Evolutionary conservation across 1,284 basidiomycete species (phyloP).

Genomic region (Sparassis latifolia): DNA sequence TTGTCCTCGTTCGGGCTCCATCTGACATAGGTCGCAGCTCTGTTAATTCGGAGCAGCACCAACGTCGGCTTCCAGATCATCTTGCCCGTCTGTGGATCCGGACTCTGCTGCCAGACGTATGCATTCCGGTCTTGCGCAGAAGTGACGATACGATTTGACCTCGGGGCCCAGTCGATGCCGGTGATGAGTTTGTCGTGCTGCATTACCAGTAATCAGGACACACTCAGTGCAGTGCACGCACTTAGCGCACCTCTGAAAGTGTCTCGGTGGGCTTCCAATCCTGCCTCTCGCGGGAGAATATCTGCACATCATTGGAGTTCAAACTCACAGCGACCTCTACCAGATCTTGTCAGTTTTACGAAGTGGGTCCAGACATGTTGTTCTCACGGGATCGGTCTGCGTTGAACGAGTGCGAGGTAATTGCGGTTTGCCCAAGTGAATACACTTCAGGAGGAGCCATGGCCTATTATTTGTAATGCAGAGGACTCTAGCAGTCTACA

Average conservation of each 20-base stretch:
- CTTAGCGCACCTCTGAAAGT: slow-evolving; percentile 68
- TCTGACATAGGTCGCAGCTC: slow-evolving; percentile 91
- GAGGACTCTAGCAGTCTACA: slow-evolving; percentile 82
- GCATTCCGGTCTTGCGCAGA: slow-evolving; percentile 98
- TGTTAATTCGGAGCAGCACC: slow-evolving; percentile 92
- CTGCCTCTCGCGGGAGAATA: slow-evolving; percentile 62
- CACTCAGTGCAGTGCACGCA: background rate
- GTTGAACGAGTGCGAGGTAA: slow-evolving; percentile 92
- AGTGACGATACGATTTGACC: slow-evolving; percentile 95
- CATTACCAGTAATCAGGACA: background rate
- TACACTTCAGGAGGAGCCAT: slow-evolving; percentile 79
- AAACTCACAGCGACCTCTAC: slow-evolving; percentile 90
- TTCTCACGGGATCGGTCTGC: slow-evolving; percentile 79
- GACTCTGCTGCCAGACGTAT: slow-evolving; percentile 92
- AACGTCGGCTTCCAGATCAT: slow-evolving; percentile 92
- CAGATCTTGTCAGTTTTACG: slow-evolving; percentile 6
- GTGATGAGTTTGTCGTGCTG: slow-evolving; percentile 99
- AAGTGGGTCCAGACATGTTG: slow-evolving; percentile 2
- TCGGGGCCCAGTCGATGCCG: slow-evolving; percentile 97
- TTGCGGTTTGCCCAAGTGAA: slow-evolving; percentile 74
- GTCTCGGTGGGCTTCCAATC: slow-evolving; percentile 80
- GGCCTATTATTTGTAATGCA: slow-evolving; percentile 12
- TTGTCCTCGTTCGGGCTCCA: slow-evolving; percentile 99
- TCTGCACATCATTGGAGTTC: slow-evolving; percentile 86
- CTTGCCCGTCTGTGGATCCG: slow-evolving; percentile 64